A percentile compares a stretch with the other conserved stretches of the same genome.
These are phyloP conservation scores for Boletellus ananiceps DNA, from an alignment of 768 basidiomycete species.

Conservation along the genomic window DNA sequence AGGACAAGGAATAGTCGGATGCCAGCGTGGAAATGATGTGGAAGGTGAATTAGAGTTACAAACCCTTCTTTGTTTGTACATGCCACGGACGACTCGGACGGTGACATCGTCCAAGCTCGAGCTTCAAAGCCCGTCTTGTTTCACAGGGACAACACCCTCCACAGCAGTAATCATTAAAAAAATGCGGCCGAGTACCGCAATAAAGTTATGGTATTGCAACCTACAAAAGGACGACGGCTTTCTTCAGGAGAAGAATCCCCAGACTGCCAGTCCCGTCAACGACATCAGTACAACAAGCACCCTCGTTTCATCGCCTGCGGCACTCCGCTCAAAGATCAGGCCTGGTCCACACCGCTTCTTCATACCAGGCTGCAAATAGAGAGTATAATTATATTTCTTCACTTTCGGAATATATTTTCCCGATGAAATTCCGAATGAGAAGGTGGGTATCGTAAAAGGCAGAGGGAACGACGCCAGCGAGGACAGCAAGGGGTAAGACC, in stretches of 20 bases:
- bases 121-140: background rate
- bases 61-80: slow-evolving; percentile 18
- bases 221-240: background rate
- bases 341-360: slow-evolving; percentile 39
- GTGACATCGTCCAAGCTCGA: background rate
- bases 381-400: slow-evolving; percentile 21
- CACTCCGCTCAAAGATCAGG: slow-evolving; percentile 51
- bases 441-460: slow-evolving; percentile 23
- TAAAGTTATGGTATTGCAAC: background rate
- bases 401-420: slow-evolving; percentile 30
- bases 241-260: slow-evolving; percentile 28
- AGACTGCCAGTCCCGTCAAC: slow-evolving; percentile 28
- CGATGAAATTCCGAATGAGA: slow-evolving; percentile 12
- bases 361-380: slow-evolving; percentile 32
- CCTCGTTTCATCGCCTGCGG: slow-evolving; percentile 64
- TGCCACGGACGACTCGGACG: no score
- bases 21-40: slow-evolving; percentile 22
- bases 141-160: no score
- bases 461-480: slow-evolving; percentile 18
- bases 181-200: no score
- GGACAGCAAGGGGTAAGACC: slow-evolving; percentile 24
- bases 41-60: slow-evolving; percentile 3
- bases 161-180: no score
- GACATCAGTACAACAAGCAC: slow-evolving; percentile 24
- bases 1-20: slow-evolving; percentile 27